phyloP scores from a whole-genome alignment of 768 basidiomycete species.

The Leccinum imitatum region DNA sequence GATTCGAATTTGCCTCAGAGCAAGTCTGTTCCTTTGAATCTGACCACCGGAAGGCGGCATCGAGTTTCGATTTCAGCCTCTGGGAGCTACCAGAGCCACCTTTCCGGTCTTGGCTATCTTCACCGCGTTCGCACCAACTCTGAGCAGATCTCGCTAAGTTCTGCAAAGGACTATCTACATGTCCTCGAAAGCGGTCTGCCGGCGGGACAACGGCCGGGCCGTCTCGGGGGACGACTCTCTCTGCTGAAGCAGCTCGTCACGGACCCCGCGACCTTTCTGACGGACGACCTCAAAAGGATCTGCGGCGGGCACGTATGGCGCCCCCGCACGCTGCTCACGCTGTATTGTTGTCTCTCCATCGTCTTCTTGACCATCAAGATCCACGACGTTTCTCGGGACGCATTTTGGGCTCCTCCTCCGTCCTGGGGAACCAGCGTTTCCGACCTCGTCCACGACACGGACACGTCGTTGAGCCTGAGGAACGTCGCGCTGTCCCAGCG shows the following conservation, averaged over 20 bases:
- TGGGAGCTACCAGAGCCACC: conserved; percentile 46
- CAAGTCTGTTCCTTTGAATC: conserved; percentile 26
- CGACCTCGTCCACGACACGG: not conserved
- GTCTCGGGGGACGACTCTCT: conserved; percentile 17
- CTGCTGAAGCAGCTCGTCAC: conserved; percentile 29
- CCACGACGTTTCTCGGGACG: conserved; percentile 7
- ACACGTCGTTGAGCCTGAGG: conserved; percentile 14
- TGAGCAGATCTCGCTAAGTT: conserved; percentile 19
- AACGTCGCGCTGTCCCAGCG: conserved; percentile 34
- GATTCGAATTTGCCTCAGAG: conserved; percentile 21
- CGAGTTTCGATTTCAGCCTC: conserved; percentile 32
- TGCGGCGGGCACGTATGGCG: conserved; percentile 25
- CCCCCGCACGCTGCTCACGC: conserved; percentile 32
- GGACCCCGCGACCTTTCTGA: conserved; percentile 25
- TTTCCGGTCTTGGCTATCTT: conserved; percentile 34
- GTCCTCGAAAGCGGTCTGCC: conserved; percentile 17
- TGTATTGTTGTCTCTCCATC: conserved; percentile 45
- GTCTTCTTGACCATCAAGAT: conserved; percentile 37
- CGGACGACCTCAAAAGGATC: conserved; percentile 28
- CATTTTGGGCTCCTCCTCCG: conserved; percentile 1
- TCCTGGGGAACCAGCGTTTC: not conserved
- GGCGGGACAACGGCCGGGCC: conserved; percentile 12
- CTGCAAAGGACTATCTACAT: conserved; percentile 14
- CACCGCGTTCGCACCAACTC: conserved; percentile 38
- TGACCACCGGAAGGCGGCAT: conserved; percentile 16